phyloP scores from a whole-genome alignment of 495 filamentous ascomycete genomes.

The Penicillium angulare region DNA sequence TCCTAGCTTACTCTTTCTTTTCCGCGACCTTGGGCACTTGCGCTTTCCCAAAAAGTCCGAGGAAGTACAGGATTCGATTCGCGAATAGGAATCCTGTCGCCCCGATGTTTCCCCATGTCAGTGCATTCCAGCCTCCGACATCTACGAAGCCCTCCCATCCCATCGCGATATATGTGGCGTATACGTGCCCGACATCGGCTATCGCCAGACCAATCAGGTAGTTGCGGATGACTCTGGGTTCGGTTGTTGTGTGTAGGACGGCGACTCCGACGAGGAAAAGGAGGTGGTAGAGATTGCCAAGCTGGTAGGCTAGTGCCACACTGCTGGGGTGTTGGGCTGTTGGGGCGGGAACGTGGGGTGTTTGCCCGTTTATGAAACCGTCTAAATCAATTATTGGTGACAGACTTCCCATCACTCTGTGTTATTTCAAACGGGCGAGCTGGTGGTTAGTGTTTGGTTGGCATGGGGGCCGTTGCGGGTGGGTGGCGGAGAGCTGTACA shows the following conservation, averaged over 20 bases:
- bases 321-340: conserved; percentile 40
- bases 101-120: conserved; percentile 74
- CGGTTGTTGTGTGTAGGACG: conserved; percentile 60
- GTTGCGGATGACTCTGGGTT: conserved; percentile 63
- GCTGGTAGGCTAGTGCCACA: conserved; percentile 54
- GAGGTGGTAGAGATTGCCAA: conserved; percentile 67
- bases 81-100: conserved; percentile 56
- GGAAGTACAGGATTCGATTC: conserved; percentile 54
- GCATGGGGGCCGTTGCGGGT: neutral
- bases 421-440: conserved; percentile 7
- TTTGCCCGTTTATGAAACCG: conserved; percentile 61
- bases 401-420: conserved; percentile 57
- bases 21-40: conserved; percentile 21
- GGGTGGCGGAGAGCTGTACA: conserved; percentile 50
- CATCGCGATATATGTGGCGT: conserved; percentile 57
- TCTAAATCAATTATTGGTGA: conserved; percentile 53
- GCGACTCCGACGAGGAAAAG: conserved; percentile 60
- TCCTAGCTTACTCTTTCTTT: conserved; percentile 19
- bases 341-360: conserved; percentile 35
- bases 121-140: conserved; percentile 60
- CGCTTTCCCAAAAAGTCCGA: conserved; percentile 55
- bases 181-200: conserved; percentile 70
- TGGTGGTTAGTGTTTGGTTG: conserved; percentile 5
- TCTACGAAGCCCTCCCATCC: conserved; percentile 53
- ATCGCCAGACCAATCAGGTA: conserved; percentile 65